A percentile compares a stretch with the other conserved stretches of the same genome.
Evolutionary conservation across 1,284 basidiomycete species (phyloP).

Genomic region (Ustilago tritici): DNA sequence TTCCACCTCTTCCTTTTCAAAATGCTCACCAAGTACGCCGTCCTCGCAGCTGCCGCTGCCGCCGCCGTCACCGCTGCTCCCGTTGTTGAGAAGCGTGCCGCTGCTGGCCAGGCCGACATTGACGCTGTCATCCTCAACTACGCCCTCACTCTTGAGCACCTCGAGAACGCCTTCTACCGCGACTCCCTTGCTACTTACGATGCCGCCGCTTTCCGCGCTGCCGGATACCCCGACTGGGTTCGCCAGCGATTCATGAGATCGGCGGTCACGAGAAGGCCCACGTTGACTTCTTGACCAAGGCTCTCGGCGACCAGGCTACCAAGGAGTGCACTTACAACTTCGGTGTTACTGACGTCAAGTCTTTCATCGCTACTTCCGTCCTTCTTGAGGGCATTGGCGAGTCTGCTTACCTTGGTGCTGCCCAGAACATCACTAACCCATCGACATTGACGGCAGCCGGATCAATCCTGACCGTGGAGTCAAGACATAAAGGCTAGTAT

Average conservation of each 20-base stretch:
- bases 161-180: constrained; percentile 77
- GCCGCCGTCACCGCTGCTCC: constrained; percentile 46
- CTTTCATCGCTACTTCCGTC: constrained; percentile 74
- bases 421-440: constrained; percentile 71
- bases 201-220: constrained; percentile 73
- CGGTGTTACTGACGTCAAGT: constrained; percentile 67
- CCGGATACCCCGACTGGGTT: constrained; percentile 74
- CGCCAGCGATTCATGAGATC: constrained; percentile 71
- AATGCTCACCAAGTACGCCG: constrained; percentile 55
- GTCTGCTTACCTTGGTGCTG: constrained; percentile 75
- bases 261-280: constrained; percentile 74
- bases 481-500: constrained; percentile 38
- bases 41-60: constrained; percentile 57
- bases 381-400: constrained; percentile 75
- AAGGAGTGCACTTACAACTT: constrained; percentile 76
- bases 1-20: constrained; percentile 11
- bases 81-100: constrained; percentile 54
- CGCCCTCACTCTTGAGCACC: constrained; percentile 78
- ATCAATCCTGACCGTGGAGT: constrained; percentile 59
- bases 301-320: constrained; percentile 74
- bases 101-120: constrained; percentile 64
- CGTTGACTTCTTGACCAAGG: constrained; percentile 72
- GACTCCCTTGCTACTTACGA: constrained; percentile 55
- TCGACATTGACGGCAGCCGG: constrained; percentile 55
- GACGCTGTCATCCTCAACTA: constrained; percentile 74